phyloP scores from a whole-genome alignment of 495 filamentous ascomycete genomes.

The Aspergillus indologenus region DNA sequence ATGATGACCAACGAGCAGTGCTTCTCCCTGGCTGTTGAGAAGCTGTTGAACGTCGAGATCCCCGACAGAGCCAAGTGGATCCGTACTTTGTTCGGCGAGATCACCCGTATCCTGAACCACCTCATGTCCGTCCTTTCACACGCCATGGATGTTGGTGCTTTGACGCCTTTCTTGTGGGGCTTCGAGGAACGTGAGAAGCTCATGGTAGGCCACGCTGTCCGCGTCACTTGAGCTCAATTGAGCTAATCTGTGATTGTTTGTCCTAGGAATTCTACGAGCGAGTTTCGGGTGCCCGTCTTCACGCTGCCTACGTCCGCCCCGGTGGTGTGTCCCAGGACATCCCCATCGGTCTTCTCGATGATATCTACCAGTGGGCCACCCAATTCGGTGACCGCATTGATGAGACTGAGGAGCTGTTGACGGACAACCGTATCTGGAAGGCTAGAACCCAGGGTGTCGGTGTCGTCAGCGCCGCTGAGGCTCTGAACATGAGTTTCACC shows the following conservation, averaged over 20 bases:
- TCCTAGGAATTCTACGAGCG: slow-evolving; percentile 97
- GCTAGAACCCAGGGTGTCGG: slow-evolving; percentile 87
- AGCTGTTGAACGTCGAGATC: slow-evolving; percentile 95
- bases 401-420: slow-evolving; percentile 97
- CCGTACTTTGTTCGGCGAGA: slow-evolving; percentile 92
- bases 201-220: slow-evolving; percentile 64
- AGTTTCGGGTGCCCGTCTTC: slow-evolving; percentile 95
- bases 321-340: slow-evolving; percentile 96
- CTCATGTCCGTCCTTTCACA: slow-evolving; percentile 97
- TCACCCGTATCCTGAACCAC: slow-evolving; percentile 93
- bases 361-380: slow-evolving; percentile 99
- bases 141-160: slow-evolving; percentile 98
- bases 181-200: slow-evolving; percentile 99
- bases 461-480: slow-evolving; percentile 86
- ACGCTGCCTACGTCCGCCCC: slow-evolving; percentile 96
- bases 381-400: slow-evolving; percentile 99
- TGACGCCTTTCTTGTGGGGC: slow-evolving; percentile 99
- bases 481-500: slow-evolving; percentile 91
- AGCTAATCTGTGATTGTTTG: slow-evolving; percentile 11
- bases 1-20: slow-evolving; percentile 99
- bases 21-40: slow-evolving; percentile 92
- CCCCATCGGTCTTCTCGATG: slow-evolving; percentile 90
- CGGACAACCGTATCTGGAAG: slow-evolving; percentile 99
- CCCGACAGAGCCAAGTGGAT: slow-evolving; percentile 96
- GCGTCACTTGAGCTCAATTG: slow-evolving; percentile 4